These are phyloP conservation scores for Conticribra weissflogii DNA, from an alignment of 108 stramenopile species.

Conservation along the genomic window DNA sequence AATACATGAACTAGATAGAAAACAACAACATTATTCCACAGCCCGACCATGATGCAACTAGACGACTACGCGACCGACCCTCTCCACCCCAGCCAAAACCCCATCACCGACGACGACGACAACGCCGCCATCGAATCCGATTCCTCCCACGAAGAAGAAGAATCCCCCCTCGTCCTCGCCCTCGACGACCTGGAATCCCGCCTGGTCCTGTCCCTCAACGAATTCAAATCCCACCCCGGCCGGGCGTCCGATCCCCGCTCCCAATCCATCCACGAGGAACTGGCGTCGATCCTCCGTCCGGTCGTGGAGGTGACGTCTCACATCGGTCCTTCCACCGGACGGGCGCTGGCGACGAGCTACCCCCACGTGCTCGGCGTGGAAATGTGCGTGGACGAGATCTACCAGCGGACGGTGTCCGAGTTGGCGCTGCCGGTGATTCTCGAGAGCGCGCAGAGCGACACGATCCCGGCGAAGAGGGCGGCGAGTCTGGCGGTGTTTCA, in stretches of 20 bases:
- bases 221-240: constrained; percentile 77
- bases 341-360: constrained; percentile 54
- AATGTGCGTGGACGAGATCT: constrained; percentile 73
- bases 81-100: constrained; percentile 15
- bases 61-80: constrained; percentile 19
- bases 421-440: constrained; percentile 75
- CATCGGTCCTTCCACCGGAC: constrained; percentile 73
- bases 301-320: constrained; percentile 84
- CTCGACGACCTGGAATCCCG: constrained; percentile 83
- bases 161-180: constrained; percentile 74
- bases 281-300: constrained; percentile 68
- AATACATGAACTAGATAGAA: no score
- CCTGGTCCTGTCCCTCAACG: constrained; percentile 69
- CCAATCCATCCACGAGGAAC: constrained; percentile 68
- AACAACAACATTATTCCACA: not conserved
- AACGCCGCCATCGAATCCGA: constrained; percentile 65
- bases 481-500: constrained; percentile 77
- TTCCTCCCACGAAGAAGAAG: constrained; percentile 48
- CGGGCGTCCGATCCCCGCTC: constrained; percentile 12
- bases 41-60: constrained; percentile 29
- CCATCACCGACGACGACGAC: constrained; percentile 69
- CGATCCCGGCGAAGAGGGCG: constrained; percentile 69
- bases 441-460: constrained; percentile 82
- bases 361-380: constrained; percentile 54
- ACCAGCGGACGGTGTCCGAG: constrained; percentile 71